Evolutionary conservation across 495 filamentous ascomycete species (phyloP).

Genomic region (Niebla homalea): DNA sequence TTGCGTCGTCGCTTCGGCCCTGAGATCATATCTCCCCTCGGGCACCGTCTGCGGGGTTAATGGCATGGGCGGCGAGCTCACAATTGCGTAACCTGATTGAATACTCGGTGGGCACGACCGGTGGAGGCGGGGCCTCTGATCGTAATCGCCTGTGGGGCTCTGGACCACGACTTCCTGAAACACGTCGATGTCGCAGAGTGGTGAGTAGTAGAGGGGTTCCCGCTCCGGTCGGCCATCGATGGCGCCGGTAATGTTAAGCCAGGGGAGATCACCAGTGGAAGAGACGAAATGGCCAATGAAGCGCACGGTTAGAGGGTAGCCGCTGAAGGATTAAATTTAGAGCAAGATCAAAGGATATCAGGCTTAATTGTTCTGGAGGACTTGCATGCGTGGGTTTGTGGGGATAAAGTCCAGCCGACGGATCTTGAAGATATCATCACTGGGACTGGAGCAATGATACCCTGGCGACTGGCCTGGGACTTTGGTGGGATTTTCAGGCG

Average conservation of each 20-base stretch:
- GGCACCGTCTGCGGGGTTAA: neutral
- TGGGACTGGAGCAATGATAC: constrained; percentile 1
- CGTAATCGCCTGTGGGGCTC: neutral
- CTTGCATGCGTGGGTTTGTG: neutral
- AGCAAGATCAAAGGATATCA: neutral
- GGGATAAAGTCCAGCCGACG: neutral
- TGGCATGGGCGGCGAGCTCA: neutral
- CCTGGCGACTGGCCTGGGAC: constrained; percentile 1
- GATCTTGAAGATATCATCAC: neutral
- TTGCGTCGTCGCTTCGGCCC: neutral
- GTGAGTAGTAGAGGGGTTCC: neutral
- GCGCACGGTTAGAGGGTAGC: neutral
- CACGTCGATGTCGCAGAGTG: constrained; percentile 3
- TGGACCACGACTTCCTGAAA: neutral
- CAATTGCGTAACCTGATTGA: neutral
- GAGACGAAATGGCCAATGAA: neutral
- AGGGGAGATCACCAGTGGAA: neutral
- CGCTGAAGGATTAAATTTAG: neutral
- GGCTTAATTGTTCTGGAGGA: neutral
- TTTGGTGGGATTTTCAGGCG: neutral
- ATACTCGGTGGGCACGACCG: neutral
- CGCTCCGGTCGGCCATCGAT: constrained; percentile 1
- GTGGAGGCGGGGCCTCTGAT: neutral
- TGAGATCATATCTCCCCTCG: neutral
- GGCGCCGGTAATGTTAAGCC: constrained; percentile 3